Evolutionary conservation across 306 rosid species (phyloP).

Genomic region (Ormosia semicastrata): DNA sequence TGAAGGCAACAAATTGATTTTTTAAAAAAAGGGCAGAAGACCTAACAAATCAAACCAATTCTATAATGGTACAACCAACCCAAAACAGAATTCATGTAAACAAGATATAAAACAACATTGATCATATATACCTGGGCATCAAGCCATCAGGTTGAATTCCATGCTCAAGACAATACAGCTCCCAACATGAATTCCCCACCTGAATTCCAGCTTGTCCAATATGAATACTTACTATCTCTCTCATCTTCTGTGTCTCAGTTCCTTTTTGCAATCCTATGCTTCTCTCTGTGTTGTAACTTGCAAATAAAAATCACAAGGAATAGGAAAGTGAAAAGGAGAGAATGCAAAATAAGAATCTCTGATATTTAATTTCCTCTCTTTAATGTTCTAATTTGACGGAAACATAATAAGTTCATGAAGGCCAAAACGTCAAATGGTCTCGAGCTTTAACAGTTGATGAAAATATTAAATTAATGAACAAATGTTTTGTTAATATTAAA

Average conservation of each 20-base stretch:
- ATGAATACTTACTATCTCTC: conserved; percentile 71
- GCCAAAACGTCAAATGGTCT: neutral
- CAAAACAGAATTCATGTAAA: neutral
- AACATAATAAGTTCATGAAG: neutral
- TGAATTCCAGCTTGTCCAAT: conserved; percentile 86
- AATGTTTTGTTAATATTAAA: neutral
- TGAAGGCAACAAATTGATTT: neutral
- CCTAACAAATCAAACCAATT: neutral
- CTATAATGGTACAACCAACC: neutral
- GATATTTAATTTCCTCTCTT: neutral
- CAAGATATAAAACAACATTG: neutral
- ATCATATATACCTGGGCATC: conserved; percentile 61
- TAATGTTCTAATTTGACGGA: neutral
- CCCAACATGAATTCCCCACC: conserved; percentile 83
- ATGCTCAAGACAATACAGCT: conserved; percentile 83
- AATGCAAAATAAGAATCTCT: neutral
- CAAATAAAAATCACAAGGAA: conserved; percentile 9
- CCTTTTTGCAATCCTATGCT: neutral
- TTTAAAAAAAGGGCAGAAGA: neutral
- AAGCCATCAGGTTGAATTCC: conserved; percentile 67
- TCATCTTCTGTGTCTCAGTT: conserved; percentile 40
- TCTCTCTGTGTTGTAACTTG: neutral
- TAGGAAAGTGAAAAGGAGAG: neutral
- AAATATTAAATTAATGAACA: conserved; percentile 1
- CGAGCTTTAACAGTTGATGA: neutral